Conservation (phyloP, 495 filamentous ascomycete genomes). For the Neurospora sp. region DNA sequence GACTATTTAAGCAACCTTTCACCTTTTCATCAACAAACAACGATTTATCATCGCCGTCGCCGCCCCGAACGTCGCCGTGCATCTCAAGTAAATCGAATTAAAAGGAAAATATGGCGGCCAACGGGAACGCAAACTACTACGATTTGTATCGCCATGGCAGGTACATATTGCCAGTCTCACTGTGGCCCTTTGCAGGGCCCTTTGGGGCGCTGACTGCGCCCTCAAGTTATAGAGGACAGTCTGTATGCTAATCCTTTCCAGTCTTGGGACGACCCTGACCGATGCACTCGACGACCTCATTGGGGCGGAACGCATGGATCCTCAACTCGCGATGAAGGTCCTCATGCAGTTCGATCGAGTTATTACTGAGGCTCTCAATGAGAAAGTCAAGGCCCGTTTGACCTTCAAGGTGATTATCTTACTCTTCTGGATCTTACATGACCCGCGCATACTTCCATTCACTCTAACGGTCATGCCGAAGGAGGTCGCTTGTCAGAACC, state of each 20-base stretch:
- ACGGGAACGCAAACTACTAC: constrained; percentile 53
- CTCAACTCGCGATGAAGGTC: constrained; percentile 97
- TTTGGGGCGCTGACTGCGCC: not conserved
- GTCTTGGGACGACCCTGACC: constrained; percentile 82
- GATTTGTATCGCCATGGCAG: constrained; percentile 97
- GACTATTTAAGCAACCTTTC: constrained; percentile 16
- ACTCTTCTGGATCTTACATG: not conserved
- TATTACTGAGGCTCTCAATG: constrained; percentile 77
- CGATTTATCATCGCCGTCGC: not conserved
- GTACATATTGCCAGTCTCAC: constrained; percentile 40
- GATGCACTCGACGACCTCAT: constrained; percentile 96
- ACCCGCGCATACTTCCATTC: not conserved
- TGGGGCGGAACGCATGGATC: constrained; percentile 84
- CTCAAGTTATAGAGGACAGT: not conserved
- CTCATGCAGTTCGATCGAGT: constrained; percentile 83
- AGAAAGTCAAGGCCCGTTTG: constrained; percentile 83
- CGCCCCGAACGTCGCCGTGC: not conserved
- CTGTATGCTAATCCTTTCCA: constrained; percentile 29
- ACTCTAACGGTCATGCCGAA: not conserved
- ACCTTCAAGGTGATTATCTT: constrained; percentile 76
- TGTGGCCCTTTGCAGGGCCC: not conserved
- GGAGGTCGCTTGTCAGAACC: not conserved
- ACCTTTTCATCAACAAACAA: constrained; percentile 11
- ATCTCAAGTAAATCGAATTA: not conserved
- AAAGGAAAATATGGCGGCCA: constrained; percentile 21